Evolutionary conservation across 2,329 filamentous ascomycete species (phyloP), one percentile per base, ranked within the genome.

Genomic region (Fonsecaea multimorphosa): DNA sequence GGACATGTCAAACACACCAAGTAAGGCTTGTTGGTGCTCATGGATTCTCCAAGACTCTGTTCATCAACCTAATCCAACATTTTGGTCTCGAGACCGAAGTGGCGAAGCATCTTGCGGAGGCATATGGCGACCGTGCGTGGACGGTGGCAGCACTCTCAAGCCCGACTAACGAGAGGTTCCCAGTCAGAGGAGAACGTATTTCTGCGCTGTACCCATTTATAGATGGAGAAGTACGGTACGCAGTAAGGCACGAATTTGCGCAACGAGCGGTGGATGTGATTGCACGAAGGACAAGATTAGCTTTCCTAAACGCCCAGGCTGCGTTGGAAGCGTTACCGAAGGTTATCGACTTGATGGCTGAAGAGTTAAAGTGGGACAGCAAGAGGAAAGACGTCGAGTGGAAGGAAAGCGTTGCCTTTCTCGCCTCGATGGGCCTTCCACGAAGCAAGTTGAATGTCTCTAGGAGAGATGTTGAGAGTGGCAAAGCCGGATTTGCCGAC

Each of bases 51-150:
- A 93, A 93, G 79, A 92, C 93, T 1, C 87, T 97, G 27, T 97
- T 97, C 81, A 97, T 97, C 83, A 93, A 94, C 78, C 83, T 97
- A 38, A 95, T 97, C 75, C 93, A 97, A 78, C 91, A 96, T 80
- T 97, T 92, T 75, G 92, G 92, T 69, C 81, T 97, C 63, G 93
- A 97, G 79, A 96, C 92, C 19, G 92, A 96, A 73, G 91, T 97
- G 22, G 93, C 93, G 52, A 91, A 92, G 80, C 93, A 97, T 78
- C 84, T 97, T 36, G 90, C 90, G 14, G 87, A 91, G 74, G 91
- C 91, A 63, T 98, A 97, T 76, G 93, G 94, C 71, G 93, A 97
- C 79, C 88, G 93, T 64, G 92, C 93, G 22, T 97, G 93, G 93
- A 90, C 90, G 16, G 92, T 97, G 24, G 93, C 91, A 8, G 87